Conservation (phyloP, 2,329 filamentous ascomycete genomes). For the Pyrenophora graminea region DNA sequence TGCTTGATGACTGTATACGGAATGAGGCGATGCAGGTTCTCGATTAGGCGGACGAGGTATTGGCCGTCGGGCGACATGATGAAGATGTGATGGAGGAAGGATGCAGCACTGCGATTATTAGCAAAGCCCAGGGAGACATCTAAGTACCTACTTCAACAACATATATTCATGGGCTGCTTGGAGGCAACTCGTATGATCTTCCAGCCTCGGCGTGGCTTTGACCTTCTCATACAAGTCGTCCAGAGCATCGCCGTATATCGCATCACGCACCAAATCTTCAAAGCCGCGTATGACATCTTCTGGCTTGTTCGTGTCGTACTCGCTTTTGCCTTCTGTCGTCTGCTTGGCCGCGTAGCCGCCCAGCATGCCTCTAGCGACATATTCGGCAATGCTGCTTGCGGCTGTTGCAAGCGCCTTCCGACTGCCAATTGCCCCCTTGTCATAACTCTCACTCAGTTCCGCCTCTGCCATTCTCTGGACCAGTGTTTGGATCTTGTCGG, state of each 20-base stretch:
- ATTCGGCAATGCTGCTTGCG: conserved; percentile 70
- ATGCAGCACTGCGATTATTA: conserved; percentile 62
- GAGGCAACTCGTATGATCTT: conserved; percentile 65
- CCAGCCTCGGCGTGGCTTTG: conserved; percentile 64
- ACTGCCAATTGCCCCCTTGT: conserved; percentile 74
- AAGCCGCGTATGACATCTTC: conserved; percentile 67
- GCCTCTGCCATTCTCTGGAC: conserved; percentile 61
- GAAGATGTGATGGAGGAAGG: conserved; percentile 73
- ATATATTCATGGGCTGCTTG: conserved; percentile 69
- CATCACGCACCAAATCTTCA: conserved; percentile 66
- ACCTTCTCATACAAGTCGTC: conserved; percentile 68
- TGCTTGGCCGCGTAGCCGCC: conserved; percentile 60
- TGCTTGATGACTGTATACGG: conserved; percentile 75
- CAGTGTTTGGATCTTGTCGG: conserved; percentile 48
- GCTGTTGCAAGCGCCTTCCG: conserved; percentile 76
- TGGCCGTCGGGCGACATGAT: conserved; percentile 75
- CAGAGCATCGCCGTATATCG: conserved; percentile 70
- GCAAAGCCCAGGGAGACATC: background rate
- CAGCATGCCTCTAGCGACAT: conserved; percentile 67
- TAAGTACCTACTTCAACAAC: conserved; percentile 66
- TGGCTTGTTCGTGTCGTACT: conserved; percentile 64
- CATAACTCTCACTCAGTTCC: conserved; percentile 78
- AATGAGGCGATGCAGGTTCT: conserved; percentile 70
- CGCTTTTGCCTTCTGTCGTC: conserved; percentile 36
- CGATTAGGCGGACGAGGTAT: conserved; percentile 71